Base-by-base conservation (phyloP, 305 asterid genomes). In the Solanum hybrid region DNA sequence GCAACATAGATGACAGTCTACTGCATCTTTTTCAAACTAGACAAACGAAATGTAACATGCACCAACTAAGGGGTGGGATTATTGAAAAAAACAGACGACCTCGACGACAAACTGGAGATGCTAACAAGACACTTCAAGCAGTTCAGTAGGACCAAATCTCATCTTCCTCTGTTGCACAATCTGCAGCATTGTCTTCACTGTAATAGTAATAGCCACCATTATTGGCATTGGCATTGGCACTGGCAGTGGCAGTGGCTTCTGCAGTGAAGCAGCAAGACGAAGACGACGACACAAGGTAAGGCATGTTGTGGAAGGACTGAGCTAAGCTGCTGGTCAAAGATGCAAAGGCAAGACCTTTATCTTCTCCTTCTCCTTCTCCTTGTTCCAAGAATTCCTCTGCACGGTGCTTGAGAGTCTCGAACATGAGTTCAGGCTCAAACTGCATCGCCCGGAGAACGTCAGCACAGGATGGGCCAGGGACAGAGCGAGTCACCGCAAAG, bases 371-470 rank as follows among this genome's bases (percentile, higher is more conserved):
- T 75, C 89, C 92, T 34, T 28, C 80, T 75, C 89, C 92, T 16
- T 89, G 92, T 11, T 89, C 94, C 1, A 90, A 92, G n/a, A 88
- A 92, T 71, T 96, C 98, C 94, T 96, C 99, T 0, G 94, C 93
- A 2, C 99, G 94, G 87, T 95, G 98, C 96, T 96, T 97, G 92
- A 97, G 97, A 3, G 96, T 96, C 94, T 96, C 95, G 37, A 96
- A 96, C 99, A 97, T 97, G 90, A 96, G 93, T 93, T 96, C 97
- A 1, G 99, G 99, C 94, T 97, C 96, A 67, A 94, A 95, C 94
- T 96, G 98, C 99, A 97, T 96, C 92, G 92, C 94, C 12, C 96
- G 95, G 86, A 97, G 99, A 39, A 97, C 98, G 13, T 97, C 99
- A 24, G 94, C 91, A 5, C 97, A 93, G 10, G 99, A 95, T 0